Conservation (phyloP, 345 rosid species). For the Brassica carinata region DNA sequence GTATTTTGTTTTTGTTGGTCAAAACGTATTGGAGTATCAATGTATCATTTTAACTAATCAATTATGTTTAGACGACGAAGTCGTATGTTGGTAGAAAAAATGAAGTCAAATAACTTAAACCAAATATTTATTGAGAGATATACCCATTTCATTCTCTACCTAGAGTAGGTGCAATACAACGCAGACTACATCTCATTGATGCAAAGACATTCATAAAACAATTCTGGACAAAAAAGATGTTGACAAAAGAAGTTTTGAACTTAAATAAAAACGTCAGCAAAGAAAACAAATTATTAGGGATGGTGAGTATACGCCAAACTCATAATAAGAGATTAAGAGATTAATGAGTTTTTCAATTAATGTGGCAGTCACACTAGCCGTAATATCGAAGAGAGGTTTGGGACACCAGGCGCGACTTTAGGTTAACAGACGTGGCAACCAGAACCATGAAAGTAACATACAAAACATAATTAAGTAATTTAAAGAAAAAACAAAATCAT, state of each 20-base stretch:
- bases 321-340: conserved; percentile 13
- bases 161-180: conserved; percentile 9
- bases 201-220: neutral
- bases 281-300: neutral
- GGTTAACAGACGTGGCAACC: conserved; percentile 35
- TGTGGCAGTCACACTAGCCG: conserved; percentile 19
- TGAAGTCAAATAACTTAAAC: neutral
- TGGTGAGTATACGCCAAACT: conserved; percentile 31
- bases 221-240: neutral
- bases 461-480: conserved; percentile 23
- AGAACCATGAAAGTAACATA: conserved; percentile 30
- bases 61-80: neutral
- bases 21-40: neutral
- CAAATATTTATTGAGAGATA: neutral
- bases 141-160: neutral
- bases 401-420: conserved; percentile 22
- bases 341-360: conserved; percentile 11
- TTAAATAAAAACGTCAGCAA: neutral
- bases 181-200: neutral
- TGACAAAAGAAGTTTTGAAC: conserved; percentile 4
- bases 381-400: neutral
- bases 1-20: neutral
- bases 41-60: neutral
- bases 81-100: neutral
- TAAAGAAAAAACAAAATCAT: neutral